Conservation (phyloP, 345 rosid genomes). For the Eucalyptus albens region DNA sequence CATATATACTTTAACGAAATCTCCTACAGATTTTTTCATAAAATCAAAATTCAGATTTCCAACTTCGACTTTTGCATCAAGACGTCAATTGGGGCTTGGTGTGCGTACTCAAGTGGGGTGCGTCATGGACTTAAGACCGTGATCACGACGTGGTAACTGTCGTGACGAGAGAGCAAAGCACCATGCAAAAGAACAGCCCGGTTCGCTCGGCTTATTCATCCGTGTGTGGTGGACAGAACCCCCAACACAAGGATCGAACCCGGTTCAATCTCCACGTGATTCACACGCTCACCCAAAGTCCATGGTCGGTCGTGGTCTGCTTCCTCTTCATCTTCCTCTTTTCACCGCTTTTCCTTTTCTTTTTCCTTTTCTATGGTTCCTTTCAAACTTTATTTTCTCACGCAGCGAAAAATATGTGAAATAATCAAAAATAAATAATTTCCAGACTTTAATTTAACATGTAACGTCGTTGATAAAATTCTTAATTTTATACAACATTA, state of each 20-base stretch:
- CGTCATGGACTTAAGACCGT: neutral
- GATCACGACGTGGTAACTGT: neutral
- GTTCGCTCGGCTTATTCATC: neutral
- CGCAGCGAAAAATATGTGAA: neutral
- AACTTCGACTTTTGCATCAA: neutral
- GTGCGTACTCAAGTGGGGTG: neutral
- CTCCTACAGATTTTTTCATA: neutral
- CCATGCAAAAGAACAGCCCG: neutral
- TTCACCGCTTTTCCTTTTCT: neutral
- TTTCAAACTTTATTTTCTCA: neutral
- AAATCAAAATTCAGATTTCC: neutral
- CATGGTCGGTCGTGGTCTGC: neutral
- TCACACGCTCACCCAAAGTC: neutral
- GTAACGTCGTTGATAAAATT: fast-evolving
- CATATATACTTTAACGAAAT: neutral
- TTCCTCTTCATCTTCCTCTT: neutral
- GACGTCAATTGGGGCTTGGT: neutral
- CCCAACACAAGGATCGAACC: neutral
- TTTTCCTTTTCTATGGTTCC: neutral
- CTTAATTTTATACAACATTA: neutral
- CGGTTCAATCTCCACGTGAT: neutral
- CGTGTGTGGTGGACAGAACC: neutral
- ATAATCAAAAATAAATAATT: neutral
- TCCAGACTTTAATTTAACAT: neutral
- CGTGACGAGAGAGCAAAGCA: neutral